phyloP scores from a whole-genome alignment of 169 alveolate genomes.

The Plasmodium berghei region DNA sequence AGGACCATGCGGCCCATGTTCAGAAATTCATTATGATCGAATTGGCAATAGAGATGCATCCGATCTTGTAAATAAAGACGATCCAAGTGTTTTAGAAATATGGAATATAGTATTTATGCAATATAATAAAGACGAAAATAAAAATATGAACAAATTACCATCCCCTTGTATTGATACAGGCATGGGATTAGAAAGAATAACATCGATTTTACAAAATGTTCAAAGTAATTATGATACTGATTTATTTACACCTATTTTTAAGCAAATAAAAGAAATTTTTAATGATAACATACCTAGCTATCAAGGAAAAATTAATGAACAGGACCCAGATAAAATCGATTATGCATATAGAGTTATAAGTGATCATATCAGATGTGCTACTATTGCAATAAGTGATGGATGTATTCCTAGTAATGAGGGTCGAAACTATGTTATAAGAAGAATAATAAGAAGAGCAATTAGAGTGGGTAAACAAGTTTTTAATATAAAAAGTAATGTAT shows the following conservation, averaged over 20 bases:
- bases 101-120: conserved; percentile 97
- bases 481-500: conserved; percentile 82
- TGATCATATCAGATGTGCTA: conserved; percentile 94
- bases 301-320: conserved; percentile 90
- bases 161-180: conserved; percentile 96
- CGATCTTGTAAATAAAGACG: conserved; percentile 92
- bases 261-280: conserved; percentile 85
- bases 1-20: conserved; percentile 98
- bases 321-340: conserved; percentile 88
- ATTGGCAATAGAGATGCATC: conserved; percentile 94
- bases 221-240: conserved; percentile 95
- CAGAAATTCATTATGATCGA: conserved; percentile 96
- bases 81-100: conserved; percentile 94
- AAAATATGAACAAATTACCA: conserved; percentile 91
- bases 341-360: conserved; percentile 95
- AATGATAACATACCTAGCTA: conserved; percentile 83
- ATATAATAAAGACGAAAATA: conserved; percentile 91
- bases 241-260: conserved; percentile 89
- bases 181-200: conserved; percentile 95
- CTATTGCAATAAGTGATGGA: conserved; percentile 94
- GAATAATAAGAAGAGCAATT: conserved; percentile 94
- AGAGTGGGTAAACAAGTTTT: conserved; percentile 89
- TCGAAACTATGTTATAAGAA: conserved; percentile 92
- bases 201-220: conserved; percentile 89
- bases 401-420: conserved; percentile 95